Base-by-base conservation (phyloP, 495 filamentous ascomycete species). In the Penicillium maclennaniae region DNA sequence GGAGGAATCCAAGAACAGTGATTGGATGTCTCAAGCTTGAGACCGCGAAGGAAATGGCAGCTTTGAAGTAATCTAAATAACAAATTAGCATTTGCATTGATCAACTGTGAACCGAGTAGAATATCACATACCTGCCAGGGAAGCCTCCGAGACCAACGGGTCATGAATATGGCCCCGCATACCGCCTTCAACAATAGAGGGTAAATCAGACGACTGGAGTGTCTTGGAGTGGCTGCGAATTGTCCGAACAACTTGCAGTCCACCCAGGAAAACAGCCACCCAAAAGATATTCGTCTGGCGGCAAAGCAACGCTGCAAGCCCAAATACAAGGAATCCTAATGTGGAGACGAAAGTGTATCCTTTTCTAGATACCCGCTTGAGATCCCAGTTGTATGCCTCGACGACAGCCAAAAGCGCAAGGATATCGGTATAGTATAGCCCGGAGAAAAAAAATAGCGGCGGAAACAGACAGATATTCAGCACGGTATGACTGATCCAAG, bases 201-300 rank as follows among this genome's bases (percentile, higher is more conserved):
- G 45, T 7, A 68, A 15, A n/a, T 54, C 53, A 14, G 66, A 60
- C 7, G 63, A 58, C 19, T 46, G 31, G 21, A 62, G 69, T 7
- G 47, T 21, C 38, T 65, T 67, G 6, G 70, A 62, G 31, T 59
- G 60, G 25, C 60, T 45, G 16, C 62, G 62, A 41, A 76, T 56
- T 20, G 49, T 69, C 57, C 62, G 80, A 45, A 89, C 78, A 14
- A 81, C 76, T 51, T 89, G 84, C 23, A 92, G 56, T 15, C 85
- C 91, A 51, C 91, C 90, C 51, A 95, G 79, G 64, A 93, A 97
- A 0, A 91, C 72, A 1, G 88, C 83, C 2, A 92, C 87, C 93
- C 93, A 98, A 66, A 97, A 91, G 53, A 97, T 87, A 62, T 98
- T 98, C 10, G 93, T 98, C 69, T 98, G 93, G 27, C 93, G 74